These are phyloP conservation scores for Phaffia tasmanica DNA, from an alignment of 768 basidiomycete species.

Conservation along the genomic window DNA sequence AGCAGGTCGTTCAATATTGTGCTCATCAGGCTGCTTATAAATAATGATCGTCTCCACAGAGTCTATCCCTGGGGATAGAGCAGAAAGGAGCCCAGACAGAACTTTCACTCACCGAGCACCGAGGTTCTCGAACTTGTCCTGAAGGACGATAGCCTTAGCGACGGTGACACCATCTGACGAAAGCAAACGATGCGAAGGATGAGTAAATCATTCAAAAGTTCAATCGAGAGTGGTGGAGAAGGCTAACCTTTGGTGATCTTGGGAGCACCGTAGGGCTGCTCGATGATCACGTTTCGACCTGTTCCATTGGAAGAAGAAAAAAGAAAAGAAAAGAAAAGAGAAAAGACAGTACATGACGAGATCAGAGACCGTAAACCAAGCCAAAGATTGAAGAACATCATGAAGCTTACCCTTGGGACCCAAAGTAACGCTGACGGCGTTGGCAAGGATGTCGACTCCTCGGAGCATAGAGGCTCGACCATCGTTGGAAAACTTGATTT, in stretches of 20 bases:
- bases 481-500: slow-evolving; percentile 92
- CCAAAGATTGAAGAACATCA: neutral
- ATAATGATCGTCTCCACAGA: too few relatives aligned
- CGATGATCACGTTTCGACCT: slow-evolving; percentile 98
- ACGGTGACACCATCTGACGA: slow-evolving; percentile 85
- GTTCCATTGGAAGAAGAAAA: neutral
- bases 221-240: neutral
- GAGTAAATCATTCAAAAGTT: neutral
- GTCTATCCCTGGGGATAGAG: too few relatives aligned
- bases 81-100: neutral
- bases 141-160: slow-evolving; percentile 81
- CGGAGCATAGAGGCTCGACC: slow-evolving; percentile 85
- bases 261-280: slow-evolving; percentile 48
- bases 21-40: too few relatives aligned
- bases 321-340: neutral
- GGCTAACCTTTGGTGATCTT: slow-evolving; percentile 87
- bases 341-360: slow-evolving; percentile 26
- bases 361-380: slow-evolving; percentile 1
- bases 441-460: slow-evolving; percentile 92
- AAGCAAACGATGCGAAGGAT: neutral
- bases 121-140: slow-evolving; percentile 98
- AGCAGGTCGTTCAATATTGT: neutral
- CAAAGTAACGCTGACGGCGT: slow-evolving; percentile 90
- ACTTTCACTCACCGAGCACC: slow-evolving; percentile 66
- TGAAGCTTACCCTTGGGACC: slow-evolving; percentile 71